phyloP scores from a whole-genome alignment of 345 rosid species.

The Eucalyptus sideroxylon region DNA sequence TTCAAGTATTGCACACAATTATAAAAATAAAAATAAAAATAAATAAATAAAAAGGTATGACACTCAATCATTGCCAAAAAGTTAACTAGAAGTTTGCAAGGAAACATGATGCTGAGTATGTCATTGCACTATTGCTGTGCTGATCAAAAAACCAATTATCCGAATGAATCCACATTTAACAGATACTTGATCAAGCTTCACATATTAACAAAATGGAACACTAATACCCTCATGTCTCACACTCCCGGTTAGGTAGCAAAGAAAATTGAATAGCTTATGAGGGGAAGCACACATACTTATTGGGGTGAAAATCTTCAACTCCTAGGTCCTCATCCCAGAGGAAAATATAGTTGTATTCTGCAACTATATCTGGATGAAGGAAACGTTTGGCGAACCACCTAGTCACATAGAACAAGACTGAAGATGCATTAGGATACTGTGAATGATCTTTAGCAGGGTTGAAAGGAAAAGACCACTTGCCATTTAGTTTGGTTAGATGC shows the following conservation, averaged over 20 bases:
- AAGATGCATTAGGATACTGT: neutral
- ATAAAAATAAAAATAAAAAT: neutral
- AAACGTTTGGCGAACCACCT: slow-evolving; percentile 92
- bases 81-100: neutral
- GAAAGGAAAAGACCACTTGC: slow-evolving; percentile 6
- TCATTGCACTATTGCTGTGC: neutral
- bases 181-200: neutral
- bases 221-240: neutral
- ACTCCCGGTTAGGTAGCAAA: neutral
- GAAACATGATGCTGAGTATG: neutral
- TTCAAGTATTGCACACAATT: neutral
- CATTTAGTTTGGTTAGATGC: slow-evolving; percentile 86
- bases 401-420: neutral
- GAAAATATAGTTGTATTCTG: slow-evolving; percentile 42
- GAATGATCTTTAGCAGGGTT: neutral
- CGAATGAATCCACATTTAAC: neutral
- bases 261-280: neutral
- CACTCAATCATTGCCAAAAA: neutral
- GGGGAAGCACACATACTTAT: slow-evolving; percentile 11
- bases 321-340: slow-evolving; percentile 86
- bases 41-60: neutral
- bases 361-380: slow-evolving; percentile 63
- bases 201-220: neutral
- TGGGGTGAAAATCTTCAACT: slow-evolving; percentile 46
- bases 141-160: neutral